Evolutionary conservation across 768 basidiomycete species (phyloP), one percentile per base, ranked within the genome.

Genomic region (Pulveroboletus sp.): DNA sequence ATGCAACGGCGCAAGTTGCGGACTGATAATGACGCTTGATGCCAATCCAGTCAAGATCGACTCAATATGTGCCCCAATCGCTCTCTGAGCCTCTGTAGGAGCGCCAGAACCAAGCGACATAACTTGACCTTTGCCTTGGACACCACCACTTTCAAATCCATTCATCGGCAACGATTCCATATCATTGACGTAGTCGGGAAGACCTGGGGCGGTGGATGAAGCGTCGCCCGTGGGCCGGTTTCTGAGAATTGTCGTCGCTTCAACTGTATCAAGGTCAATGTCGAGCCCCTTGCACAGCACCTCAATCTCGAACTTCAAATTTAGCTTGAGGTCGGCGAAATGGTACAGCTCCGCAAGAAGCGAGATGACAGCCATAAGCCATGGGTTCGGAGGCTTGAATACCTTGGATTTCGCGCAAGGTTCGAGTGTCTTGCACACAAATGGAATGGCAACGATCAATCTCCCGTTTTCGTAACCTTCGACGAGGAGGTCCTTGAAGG

Each of bases 241-340:
- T 50, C 91, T 83, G 19, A 99, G 74, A 43, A 94, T 78, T 5
- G 79, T 85, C 6, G 93, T 85, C 3, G 89, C 86, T 63, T 95
- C 90, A 39, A 97, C 76, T 7, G 83, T 67, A 62, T 89, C 90
- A 24, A 97, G 78, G 59, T 93, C 85, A 56, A 99, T 81, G 24
- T 91, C 85, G 27, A 99, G 81, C 27, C 82, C 81, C 67, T 93
- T 94, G 78, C 95, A 98, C 17, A 98, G 73, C 33, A 97, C 85
- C 69, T 99, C 97, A 46, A 99, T 98, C 70, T 98, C 97, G 62
- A 99, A 99, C 69, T 97, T 98, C 65, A 94, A 79, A 64, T 97
- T 97, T 47, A 98, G 75, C 70, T 95, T 95, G 52, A 98, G 77
- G 58, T 98, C 94, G 5, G 93, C 95, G 60, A 87, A 94, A 65